These are phyloP conservation scores for Neobulgaria alba DNA, from an alignment of 2,329 filamentous ascomycete species.

Conservation along the genomic window DNA sequence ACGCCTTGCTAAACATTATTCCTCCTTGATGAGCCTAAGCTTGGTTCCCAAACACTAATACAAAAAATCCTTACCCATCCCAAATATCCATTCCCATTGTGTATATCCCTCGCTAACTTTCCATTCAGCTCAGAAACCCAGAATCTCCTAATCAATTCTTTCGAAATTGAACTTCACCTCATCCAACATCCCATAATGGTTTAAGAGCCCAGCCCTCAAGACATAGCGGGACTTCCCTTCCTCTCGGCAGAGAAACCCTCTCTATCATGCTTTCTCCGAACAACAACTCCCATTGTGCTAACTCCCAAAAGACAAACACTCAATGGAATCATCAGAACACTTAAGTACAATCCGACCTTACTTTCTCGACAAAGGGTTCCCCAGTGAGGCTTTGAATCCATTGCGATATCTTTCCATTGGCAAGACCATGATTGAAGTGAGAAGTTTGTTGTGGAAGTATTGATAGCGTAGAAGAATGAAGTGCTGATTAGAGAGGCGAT, in stretches of 20 bases:
- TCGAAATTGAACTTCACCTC: no score
- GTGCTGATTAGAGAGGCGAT: conserved; percentile 43
- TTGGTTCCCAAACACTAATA: no score
- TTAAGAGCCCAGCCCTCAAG: no score
- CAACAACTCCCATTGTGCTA: conserved; percentile 36
- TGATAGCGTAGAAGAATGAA: conserved; percentile 48
- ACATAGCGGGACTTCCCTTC: conserved; percentile 27
- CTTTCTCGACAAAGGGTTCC: conserved; percentile 48
- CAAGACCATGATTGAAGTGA: conserved; percentile 56
- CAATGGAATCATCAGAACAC: conserved; percentile 48
- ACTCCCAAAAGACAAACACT: conserved; percentile 41
- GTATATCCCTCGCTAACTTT: no score
- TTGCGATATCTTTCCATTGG: conserved; percentile 47
- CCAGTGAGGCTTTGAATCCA: conserved; percentile 46
- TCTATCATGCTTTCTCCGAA: conserved; percentile 30
- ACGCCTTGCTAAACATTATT: no score
- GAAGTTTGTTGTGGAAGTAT: conserved; percentile 42
- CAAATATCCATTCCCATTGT: no score
- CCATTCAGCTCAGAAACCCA: no score
- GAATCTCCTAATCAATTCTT: no score
- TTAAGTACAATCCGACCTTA: conserved; percentile 44
- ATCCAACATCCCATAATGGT: no score
- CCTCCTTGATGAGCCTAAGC: no score
- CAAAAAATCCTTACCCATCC: no score
- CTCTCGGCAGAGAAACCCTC: conserved; percentile 13